Base-by-base conservation (phyloP, 805 yeast genomes). In the Yarrowia porcina region DNA sequence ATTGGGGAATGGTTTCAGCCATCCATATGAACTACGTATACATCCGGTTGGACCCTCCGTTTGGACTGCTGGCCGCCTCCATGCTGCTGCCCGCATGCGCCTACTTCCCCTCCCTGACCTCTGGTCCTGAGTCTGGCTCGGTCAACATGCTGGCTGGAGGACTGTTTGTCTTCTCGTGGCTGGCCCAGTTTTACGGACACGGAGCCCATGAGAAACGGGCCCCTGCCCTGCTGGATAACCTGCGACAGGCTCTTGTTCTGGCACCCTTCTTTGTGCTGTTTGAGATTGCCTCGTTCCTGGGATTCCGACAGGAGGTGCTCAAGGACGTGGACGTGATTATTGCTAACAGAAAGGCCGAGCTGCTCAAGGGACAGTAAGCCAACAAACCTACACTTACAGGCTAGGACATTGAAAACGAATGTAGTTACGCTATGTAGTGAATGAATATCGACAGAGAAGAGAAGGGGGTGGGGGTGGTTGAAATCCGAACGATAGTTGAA, bases 221-320 rank as follows among this genome's bases (percentile, higher is more conserved):
- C 0, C 99, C 99, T 0, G 97, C 98, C 0, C 74, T 93, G 60
- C 72, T 90, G 41, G 97, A 92, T 69, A 92, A 87, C 70, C 76
- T 90, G 47, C 75, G 86, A 5, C 97, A 91, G 71, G 94, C 97
- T 4, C 72, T 93, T 18, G 90, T 93, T 0, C 77, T 92, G 66
- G 98, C 98, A 0, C 98, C 98, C 0, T 90, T 83, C 70, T 92
- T 93, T 72, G 96, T 91, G 4, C 76, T 86, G 13, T 89, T 86
- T 72, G 98, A 94, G 72, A 70, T 87, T 2, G 79, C 89, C 13
- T 89, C 90, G 69, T 72, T 76, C 63, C 68, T 85, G n/a, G 97
- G 97, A 0, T 81, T 75, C 69, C 79, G 83, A 67, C 73, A 73
- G 61, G 83, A 80, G 27, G 73, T 87, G 62, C 78, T 83, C 64